Conservation (phyloP, 352 stramenopile species). For the Phytophthora pisi region DNA sequence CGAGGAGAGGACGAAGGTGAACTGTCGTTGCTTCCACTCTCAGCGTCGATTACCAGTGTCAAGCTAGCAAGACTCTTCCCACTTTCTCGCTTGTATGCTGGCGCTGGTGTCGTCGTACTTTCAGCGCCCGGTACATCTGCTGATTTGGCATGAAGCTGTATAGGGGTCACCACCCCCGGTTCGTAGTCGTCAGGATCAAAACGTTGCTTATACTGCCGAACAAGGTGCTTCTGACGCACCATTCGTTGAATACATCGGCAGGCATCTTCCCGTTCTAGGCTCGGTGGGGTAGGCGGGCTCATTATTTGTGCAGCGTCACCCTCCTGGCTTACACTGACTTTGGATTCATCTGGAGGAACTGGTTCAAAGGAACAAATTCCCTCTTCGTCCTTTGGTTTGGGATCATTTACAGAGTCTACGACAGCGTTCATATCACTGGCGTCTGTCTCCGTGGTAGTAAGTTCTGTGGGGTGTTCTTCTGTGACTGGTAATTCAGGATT, state of each 20-base stretch:
- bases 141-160: background rate
- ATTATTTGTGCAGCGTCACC: background rate
- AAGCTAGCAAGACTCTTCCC: background rate
- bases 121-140: background rate
- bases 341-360: background rate
- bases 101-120: background rate
- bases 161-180: constrained; percentile 19
- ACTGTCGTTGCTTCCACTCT: constrained; percentile 2
- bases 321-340: background rate
- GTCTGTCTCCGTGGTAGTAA: background rate
- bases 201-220: constrained; percentile 21
- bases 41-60: background rate
- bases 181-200: constrained; percentile 27
- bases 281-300: background rate
- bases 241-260: constrained; percentile 34
- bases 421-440: background rate
- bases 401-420: background rate
- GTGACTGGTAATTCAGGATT: background rate
- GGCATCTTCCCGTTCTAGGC: constrained; percentile 26
- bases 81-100: background rate
- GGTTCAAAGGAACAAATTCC: background rate
- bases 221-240: constrained; percentile 18
- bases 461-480: background rate
- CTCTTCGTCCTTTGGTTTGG: background rate
- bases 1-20: background rate